Base-by-base conservation (phyloP, 352 stramenopile genomes). In the Globisporangium recalcitrans region DNA sequence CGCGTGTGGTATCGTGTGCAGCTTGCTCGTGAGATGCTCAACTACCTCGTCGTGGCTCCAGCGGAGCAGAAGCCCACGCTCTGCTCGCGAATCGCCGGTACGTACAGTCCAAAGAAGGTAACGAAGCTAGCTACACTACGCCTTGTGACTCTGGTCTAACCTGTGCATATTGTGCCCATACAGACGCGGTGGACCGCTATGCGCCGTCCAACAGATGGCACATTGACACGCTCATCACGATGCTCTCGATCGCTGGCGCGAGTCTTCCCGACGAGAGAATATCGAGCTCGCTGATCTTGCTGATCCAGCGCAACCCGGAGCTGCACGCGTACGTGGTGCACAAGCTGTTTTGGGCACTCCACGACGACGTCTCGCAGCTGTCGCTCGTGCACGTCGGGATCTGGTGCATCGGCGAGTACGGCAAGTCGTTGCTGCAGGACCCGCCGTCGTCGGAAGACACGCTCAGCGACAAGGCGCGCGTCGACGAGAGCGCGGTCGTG, bases 321-420 rank as follows among this genome's bases (percentile, higher is more conserved):
- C 72, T 98, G 52, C 85, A 98, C 64, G 81, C 85, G 5, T 98
- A 98, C 68, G 93, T 97, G 24, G 97, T 97, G 21, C 97, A 99
- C 86, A 99, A 99, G 68, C 82, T 99, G 31, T 95, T 98, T 47
- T 96, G 91, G 72, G 92, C 95, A 7, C 82, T 99, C 51, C 79
- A 95, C 48, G 95, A 99, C 65, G 97, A 99, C 65, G 89, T 92
- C 31, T 89, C 85, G 19, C 97, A 99, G 69, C 71, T 95, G 8
- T 96, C 95, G 58, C 87, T 99, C 46, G 87, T 99, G n/a, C 91
- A 98, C 63, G 95, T 99, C 22, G 97, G 91, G 10, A 93, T 99
- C 53, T 99, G 97, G 97, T 98, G 95, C 69, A 89, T 99, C 54
- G 97, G 97, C 14, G 97, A 99, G 75, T 99, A 98, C 72, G 97